Evolutionary conservation across 225 moss, liverwort and hornwort genomes (phyloP), one percentile per base, ranked within the genome.

Genomic region (Asterella californica): DNA sequence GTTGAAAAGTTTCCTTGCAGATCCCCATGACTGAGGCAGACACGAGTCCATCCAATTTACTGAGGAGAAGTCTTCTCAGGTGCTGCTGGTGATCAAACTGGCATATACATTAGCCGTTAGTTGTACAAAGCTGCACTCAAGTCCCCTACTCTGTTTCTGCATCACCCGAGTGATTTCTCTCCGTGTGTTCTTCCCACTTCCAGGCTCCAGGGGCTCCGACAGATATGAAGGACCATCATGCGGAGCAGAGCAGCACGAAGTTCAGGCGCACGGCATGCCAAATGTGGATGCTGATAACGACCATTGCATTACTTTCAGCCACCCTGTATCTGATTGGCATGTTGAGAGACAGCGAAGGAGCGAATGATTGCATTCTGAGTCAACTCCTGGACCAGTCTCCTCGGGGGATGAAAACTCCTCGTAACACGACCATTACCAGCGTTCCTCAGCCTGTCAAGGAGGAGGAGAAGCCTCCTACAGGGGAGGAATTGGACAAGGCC

Each of bases 261-360:
- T 6, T 49, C 17, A 30, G 72, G n/a, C 72, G 72, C 72, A 72
- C 37, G 50, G 15, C 48, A 30, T 72, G 72, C 72, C 72, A 72
- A 24, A 25, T 72, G 29, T 72, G 72, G 49, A 30, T 72, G 49
- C 50, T 72, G 48, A 50, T 72, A 6, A 72, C 37, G 15, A 72
- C 27, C 21, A 14, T 72, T 27, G 29, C 72, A 27, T 2, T 50
- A 15, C 5, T 72, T 29, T 72, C 72, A 1, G 72, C 27, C 27
- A 48, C 72, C 29, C 38, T 72, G 7, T 72, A 72, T n/a, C 12
- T 49, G 29, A n/a, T 50, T 0, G 3, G 21, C 27, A 27, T 17
- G 48, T 29, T 29, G 29, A 27, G 37, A 14, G 29, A 48, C 72
- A 50, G 49, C 29, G 29, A 50, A 48, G 49, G n/a, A 32, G 33